Evolutionary conservation across 2,329 filamentous ascomycete genomes (phyloP).

Genomic region (Coniochaeta ligniaria): DNA sequence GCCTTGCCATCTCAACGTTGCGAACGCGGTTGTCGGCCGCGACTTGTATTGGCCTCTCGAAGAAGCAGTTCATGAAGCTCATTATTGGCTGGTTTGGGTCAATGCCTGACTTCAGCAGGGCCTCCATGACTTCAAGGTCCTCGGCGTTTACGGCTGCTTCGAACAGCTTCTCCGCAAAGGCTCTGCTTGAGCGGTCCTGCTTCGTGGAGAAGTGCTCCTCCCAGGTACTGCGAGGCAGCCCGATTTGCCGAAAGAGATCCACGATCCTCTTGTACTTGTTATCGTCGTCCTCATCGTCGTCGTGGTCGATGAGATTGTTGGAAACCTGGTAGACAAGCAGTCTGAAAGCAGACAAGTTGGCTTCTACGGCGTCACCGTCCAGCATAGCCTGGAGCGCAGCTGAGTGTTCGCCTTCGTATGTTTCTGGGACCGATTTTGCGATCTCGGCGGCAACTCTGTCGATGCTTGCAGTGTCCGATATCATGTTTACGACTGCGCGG

Average conservation of each 20-base stretch:
- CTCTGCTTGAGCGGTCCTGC: neutral
- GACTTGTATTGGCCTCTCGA: neutral
- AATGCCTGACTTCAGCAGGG: neutral
- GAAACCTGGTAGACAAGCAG: conserved; percentile 2
- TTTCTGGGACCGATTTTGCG: neutral
- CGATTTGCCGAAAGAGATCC: neutral
- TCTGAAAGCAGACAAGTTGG: neutral
- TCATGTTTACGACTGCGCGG: neutral
- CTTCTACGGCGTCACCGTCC: neutral
- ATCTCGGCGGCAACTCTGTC: neutral
- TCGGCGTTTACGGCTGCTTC: neutral
- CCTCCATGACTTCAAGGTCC: neutral
- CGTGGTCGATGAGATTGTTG: neutral
- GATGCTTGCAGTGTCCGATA: neutral
- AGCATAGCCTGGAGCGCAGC: neutral
- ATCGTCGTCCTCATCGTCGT: neutral
- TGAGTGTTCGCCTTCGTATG: neutral
- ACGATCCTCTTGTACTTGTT: conserved; percentile 1
- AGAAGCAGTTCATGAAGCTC: neutral
- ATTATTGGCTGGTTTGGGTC: neutral
- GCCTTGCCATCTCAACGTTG: neutral
- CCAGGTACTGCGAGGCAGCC: neutral
- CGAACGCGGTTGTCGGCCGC: neutral
- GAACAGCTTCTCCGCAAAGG: conserved; percentile 1
- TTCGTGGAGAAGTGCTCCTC: neutral